A percentile compares a stretch with the other conserved stretches of the same genome.
These are phyloP conservation scores for Ceratocystis harringtonii DNA, from an alignment of 2,329 filamentous ascomycete genomes.

Conservation along the genomic window DNA sequence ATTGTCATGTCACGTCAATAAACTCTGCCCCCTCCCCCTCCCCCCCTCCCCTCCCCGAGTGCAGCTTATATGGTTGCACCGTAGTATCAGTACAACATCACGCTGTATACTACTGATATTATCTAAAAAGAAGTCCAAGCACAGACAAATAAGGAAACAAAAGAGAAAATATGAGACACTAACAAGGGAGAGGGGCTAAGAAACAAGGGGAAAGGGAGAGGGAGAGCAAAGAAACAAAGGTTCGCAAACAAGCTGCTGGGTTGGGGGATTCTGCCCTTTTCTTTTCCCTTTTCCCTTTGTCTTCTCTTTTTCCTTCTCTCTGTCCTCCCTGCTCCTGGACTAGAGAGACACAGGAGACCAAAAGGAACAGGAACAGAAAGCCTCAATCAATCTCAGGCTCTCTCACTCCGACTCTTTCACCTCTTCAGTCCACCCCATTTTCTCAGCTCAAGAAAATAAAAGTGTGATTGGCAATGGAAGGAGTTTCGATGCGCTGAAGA, in stretches of 20 bases:
- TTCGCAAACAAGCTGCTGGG: no score
- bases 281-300: background rate
- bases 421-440: background rate
- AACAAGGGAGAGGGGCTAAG: background rate
- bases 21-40: background rate
- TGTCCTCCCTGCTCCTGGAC: no score
- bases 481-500: constrained; percentile 2
- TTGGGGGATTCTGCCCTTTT: no score
- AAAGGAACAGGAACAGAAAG: background rate
- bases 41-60: background rate
- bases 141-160: constrained; percentile 1
- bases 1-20: constrained; percentile 2
- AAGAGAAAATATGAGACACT: background rate
- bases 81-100: background rate
- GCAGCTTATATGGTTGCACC: background rate
- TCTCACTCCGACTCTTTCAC: background rate
- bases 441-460: constrained; percentile 1
- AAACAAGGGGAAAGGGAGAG: background rate
- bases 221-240: background rate
- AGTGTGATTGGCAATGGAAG: constrained; percentile 5
- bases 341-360: no score
- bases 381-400: background rate
- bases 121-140: background rate
- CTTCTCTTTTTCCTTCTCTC: no score
- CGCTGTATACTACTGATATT: background rate